Percentiles rank a stretch among this genome's conserved stretches.
Evolutionary conservation across 2,329 filamentous ascomycete genomes (phyloP).

Genomic region (Neofusicoccum sp.): DNA sequence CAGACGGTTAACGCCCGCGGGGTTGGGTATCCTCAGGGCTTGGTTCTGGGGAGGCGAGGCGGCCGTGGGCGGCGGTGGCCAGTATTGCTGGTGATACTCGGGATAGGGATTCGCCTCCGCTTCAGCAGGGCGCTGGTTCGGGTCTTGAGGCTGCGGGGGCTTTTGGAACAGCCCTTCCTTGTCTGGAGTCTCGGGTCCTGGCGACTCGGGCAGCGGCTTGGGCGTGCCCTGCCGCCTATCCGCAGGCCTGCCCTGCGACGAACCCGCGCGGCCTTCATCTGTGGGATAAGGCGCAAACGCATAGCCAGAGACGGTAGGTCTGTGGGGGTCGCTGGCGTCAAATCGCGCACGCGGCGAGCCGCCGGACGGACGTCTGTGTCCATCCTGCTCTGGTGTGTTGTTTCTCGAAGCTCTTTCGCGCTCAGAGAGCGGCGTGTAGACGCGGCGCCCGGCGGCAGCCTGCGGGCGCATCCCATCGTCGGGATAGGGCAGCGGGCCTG

Average conservation of each 20-base stretch:
- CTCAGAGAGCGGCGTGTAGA: slow-evolving; percentile 38
- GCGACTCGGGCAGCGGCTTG: slow-evolving; percentile 79
- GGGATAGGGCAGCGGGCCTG: slow-evolving; percentile 47
- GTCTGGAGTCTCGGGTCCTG: slow-evolving; percentile 71
- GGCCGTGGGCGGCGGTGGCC: slow-evolving; percentile 45
- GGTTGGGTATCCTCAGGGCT: slow-evolving; percentile 52
- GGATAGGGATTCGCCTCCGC: slow-evolving; percentile 46
- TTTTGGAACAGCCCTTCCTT: slow-evolving; percentile 79
- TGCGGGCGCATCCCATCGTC: slow-evolving; percentile 38
- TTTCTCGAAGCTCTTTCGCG: slow-evolving; percentile 34
- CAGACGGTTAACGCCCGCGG: slow-evolving; percentile 58
- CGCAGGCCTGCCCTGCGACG: slow-evolving; percentile 57
- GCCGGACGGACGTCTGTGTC: slow-evolving; percentile 30
- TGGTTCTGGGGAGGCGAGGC: slow-evolving; percentile 24
- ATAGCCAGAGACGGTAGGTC: slow-evolving; percentile 48
- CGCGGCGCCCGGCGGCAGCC: slow-evolving; percentile 25
- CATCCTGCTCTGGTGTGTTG: slow-evolving; percentile 32
- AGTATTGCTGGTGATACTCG: slow-evolving; percentile 62
- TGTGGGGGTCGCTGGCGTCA: slow-evolving; percentile 48
- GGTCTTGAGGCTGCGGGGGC: slow-evolving; percentile 33
- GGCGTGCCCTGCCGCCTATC: slow-evolving; percentile 83
- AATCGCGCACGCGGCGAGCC: slow-evolving; percentile 42
- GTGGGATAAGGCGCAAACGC: slow-evolving; percentile 33
- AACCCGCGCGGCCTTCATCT: slow-evolving; percentile 26
- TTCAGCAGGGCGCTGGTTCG: slow-evolving; percentile 45